Percentiles rank a stretch among this genome's conserved stretches.
Conservation (phyloP, 2,329 filamentous ascomycete genomes). For the Calonectria crousiana region DNA sequence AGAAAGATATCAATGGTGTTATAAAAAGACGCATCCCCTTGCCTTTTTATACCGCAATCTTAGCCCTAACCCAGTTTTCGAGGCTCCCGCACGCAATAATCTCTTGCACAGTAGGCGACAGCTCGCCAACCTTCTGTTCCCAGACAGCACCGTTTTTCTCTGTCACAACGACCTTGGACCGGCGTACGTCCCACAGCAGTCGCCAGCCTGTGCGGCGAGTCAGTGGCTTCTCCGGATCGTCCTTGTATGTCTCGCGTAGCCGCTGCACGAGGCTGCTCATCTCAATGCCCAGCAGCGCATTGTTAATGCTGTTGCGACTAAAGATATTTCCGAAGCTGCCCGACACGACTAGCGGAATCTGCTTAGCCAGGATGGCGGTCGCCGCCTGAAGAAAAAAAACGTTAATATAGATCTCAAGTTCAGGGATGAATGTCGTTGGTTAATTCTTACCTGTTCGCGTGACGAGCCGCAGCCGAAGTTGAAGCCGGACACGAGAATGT, state of each 20-base stretch:
- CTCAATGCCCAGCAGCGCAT: conserved; percentile 79
- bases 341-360: conserved; percentile 83
- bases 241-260: conserved; percentile 71
- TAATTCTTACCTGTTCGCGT: conserved; percentile 64
- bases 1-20: too few species aligned
- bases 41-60: conserved; percentile 58
- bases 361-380: conserved; percentile 63
- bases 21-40: too few species aligned
- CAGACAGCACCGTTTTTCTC: conserved; percentile 77
- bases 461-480: conserved; percentile 90
- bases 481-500: conserved; percentile 87
- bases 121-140: conserved; percentile 83
- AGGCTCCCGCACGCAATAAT: conserved; percentile 82
- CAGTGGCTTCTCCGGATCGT: conserved; percentile 7
- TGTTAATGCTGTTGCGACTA: conserved; percentile 81
- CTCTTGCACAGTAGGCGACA: conserved; percentile 87
- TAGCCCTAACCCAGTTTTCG: conserved; percentile 83
- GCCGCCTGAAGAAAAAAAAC: background rate
- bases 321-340: conserved; percentile 90
- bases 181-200: conserved; percentile 81
- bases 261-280: conserved; percentile 74
- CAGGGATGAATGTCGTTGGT: background rate
- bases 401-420: background rate
- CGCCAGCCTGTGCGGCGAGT: conserved; percentile 79
- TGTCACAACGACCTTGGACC: conserved; percentile 77